Evolutionary conservation across 441 rosid species (phyloP).

Genomic region (Gossypium lobatum): DNA sequence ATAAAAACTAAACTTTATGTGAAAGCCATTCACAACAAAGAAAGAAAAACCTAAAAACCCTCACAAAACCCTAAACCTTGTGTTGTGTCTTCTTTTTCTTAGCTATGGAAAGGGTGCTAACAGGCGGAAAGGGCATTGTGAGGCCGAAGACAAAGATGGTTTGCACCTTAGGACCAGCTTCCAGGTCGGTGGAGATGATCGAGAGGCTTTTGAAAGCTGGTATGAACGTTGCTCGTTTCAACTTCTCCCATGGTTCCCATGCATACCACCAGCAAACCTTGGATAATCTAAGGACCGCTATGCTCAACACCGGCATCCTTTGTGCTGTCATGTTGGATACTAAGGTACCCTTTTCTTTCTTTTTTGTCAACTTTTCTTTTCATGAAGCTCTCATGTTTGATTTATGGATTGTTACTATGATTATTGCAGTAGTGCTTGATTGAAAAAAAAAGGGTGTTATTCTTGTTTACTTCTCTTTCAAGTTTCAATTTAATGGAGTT

Average conservation of each 20-base stretch:
- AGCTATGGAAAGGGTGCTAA: conserved; percentile 17
- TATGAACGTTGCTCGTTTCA: conserved; percentile 67
- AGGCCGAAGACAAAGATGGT: conserved; percentile 60
- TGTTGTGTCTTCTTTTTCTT: not conserved
- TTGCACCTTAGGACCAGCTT: conserved; percentile 60
- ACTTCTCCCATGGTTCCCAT: conserved; percentile 55
- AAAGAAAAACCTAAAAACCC: not conserved
- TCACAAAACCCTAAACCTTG: not conserved
- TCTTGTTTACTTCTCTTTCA: not conserved
- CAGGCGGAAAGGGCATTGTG: conserved; percentile 11
- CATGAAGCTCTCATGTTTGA: not conserved
- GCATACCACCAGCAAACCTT: conserved; percentile 58
- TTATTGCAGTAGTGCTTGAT: not conserved
- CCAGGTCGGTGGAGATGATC: conserved; percentile 41
- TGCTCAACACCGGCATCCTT: conserved; percentile 43
- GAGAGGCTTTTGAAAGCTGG: conserved; percentile 57
- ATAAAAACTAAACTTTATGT: not conserved
- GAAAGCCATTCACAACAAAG: not conserved
- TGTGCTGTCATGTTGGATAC: conserved; percentile 66
- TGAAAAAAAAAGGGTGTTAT: no score
- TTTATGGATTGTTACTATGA: not conserved
- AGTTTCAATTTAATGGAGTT: not conserved
- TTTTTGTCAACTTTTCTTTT: no score
- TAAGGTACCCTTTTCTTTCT: conserved; percentile 27
- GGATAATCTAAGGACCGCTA: conserved; percentile 46